These are phyloP conservation scores for Diddensiella caesifluorescens DNA, from an alignment of 805 yeast species.

Conservation along the genomic window DNA sequence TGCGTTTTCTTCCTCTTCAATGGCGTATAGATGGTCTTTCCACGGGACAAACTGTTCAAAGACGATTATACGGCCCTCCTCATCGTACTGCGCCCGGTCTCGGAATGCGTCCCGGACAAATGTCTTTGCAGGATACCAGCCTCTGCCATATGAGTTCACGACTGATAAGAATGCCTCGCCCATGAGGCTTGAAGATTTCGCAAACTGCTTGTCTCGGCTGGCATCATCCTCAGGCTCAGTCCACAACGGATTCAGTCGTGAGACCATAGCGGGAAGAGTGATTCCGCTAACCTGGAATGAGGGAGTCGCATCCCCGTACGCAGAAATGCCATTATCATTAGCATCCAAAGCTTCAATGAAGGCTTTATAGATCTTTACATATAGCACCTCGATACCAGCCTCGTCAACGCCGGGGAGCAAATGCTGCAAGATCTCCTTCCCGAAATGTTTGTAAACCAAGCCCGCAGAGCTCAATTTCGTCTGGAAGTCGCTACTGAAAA, in stretches of 20 bases:
- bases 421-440: slow-evolving; percentile 39
- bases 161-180: slow-evolving; percentile 70
- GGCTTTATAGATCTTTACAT: slow-evolving; percentile 72
- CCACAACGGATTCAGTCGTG: slow-evolving; percentile 84
- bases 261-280: slow-evolving; percentile 70
- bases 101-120: slow-evolving; percentile 68
- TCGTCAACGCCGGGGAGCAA: slow-evolving; percentile 38
- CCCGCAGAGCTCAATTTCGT: slow-evolving; percentile 95
- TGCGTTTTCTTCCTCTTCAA: slow-evolving; percentile 49
- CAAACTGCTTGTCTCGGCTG: slow-evolving; percentile 61
- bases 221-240: slow-evolving; percentile 57
- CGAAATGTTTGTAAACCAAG: slow-evolving; percentile 65
- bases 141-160: slow-evolving; percentile 65
- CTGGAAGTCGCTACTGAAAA: slow-evolving; percentile 52
- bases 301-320: slow-evolving; percentile 55
- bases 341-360: slow-evolving; percentile 93
- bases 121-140: slow-evolving; percentile 88
- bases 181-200: slow-evolving; percentile 71
- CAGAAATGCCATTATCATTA: slow-evolving; percentile 86
- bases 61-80: slow-evolving; percentile 67
- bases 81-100: slow-evolving; percentile 53
- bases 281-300: slow-evolving; percentile 68
- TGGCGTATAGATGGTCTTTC: slow-evolving; percentile 82
- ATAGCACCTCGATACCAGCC: slow-evolving; percentile 55
- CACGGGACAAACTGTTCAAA: slow-evolving; percentile 83